These are phyloP conservation scores for Aspergillus uvarum DNA, from an alignment of 2,329 filamentous ascomycete genomes.

Conservation along the genomic window DNA sequence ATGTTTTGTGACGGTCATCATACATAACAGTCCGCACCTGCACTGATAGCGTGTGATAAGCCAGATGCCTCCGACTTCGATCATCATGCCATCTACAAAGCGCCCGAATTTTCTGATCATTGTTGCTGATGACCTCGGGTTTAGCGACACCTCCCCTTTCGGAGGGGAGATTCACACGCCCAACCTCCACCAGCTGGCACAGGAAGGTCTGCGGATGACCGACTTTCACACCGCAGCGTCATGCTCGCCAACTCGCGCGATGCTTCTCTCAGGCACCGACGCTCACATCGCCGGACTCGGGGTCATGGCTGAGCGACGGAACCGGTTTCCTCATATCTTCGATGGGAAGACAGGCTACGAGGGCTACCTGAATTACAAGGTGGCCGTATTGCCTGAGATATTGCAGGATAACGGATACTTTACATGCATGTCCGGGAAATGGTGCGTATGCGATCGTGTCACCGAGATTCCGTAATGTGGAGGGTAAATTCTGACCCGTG, in stretches of 20 bases:
- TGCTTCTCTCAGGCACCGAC: constrained; percentile 39
- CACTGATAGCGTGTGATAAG: neutral
- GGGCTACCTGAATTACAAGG: constrained; percentile 60
- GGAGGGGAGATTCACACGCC: constrained; percentile 58
- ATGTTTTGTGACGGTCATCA: neutral
- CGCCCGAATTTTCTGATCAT: constrained; percentile 31
- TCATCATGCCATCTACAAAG: constrained; percentile 2
- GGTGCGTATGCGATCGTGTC: constrained; percentile 31
- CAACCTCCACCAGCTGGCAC: constrained; percentile 49
- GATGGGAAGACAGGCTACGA: constrained; percentile 36
- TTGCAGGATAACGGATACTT: constrained; percentile 60
- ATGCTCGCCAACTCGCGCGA: constrained; percentile 49
- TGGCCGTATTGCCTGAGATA: constrained; percentile 59
- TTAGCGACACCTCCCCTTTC: constrained; percentile 55
- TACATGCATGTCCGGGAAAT: constrained; percentile 63
- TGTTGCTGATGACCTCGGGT: constrained; percentile 49
- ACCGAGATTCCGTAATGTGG: too few relatives aligned
- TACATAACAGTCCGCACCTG: neutral
- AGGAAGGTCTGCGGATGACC: constrained; percentile 53
- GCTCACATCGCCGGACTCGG: constrained; percentile 36
- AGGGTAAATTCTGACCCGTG: too few relatives aligned
- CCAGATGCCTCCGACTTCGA: too few relatives aligned
- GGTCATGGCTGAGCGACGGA: constrained; percentile 29
- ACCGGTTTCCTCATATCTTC: constrained; percentile 18
- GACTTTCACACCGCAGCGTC: constrained; percentile 61